phyloP scores from a whole-genome alignment of 306 rosid species.

The Oemleria cerasiformis region DNA sequence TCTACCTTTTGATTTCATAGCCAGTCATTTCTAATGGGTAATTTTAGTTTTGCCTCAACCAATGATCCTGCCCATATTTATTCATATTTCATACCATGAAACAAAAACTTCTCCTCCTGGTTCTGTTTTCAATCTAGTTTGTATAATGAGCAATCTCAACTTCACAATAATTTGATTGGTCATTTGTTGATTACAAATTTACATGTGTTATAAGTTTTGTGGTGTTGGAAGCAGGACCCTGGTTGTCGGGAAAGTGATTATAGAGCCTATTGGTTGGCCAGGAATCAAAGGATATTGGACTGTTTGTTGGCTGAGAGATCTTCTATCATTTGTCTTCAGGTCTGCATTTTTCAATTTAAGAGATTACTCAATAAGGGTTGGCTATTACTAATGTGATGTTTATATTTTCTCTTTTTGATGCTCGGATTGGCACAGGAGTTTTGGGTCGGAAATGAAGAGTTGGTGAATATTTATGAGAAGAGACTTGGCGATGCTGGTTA shows the following conservation, averaged over 20 bases:
- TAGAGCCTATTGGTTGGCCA: slow-evolving; percentile 68
- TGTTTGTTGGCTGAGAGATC: slow-evolving; percentile 75
- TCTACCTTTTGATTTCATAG: background rate
- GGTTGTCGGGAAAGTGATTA: slow-evolving; percentile 73
- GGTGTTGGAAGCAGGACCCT: slow-evolving; percentile 50
- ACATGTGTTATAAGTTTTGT: no score
- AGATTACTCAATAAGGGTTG: background rate
- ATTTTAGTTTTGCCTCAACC: background rate
- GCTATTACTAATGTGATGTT: background rate
- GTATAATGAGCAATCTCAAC: background rate
- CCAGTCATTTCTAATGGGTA: background rate
- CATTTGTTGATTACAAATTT: background rate
- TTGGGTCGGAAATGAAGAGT: slow-evolving; percentile 86
- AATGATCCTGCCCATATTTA: background rate
- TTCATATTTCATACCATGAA: background rate
- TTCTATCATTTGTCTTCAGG: slow-evolving; percentile 98
- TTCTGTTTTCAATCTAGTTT: background rate
- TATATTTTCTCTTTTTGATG: background rate
- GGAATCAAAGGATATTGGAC: slow-evolving; percentile 83
- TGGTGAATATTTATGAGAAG: slow-evolving; percentile 73
- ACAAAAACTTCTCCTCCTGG: background rate
- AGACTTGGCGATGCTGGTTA: slow-evolving; percentile 78
- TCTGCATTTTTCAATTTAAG: slow-evolving; percentile 25
- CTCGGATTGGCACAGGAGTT: slow-evolving; percentile 49
- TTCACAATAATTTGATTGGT: background rate